A percentile compares a stretch with the other conserved stretches of the same genome.
phyloP scores from a whole-genome alignment of 139 green algal genomes.

The Picochlorum sp. region DNA sequence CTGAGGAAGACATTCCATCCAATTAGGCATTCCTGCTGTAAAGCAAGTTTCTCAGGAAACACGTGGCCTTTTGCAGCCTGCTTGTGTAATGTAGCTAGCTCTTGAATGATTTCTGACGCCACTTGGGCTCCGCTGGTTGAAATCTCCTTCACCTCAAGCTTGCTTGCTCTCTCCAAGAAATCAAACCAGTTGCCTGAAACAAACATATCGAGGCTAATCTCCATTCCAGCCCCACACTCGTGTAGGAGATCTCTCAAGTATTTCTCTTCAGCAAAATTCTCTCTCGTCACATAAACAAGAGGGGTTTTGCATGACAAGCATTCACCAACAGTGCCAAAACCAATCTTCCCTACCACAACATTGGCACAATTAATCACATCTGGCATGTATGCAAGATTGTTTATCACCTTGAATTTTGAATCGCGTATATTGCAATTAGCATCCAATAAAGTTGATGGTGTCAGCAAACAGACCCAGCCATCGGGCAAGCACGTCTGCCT shows the following conservation, averaged over 20 bases:
- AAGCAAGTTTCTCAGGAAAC: too few relatives aligned
- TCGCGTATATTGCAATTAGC: not conserved
- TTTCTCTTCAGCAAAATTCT: conserved; percentile 65
- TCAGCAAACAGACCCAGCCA: conserved; percentile 49
- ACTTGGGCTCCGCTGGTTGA: too few relatives aligned
- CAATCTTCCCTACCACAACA: conserved; percentile 62
- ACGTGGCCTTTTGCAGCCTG: too few relatives aligned
- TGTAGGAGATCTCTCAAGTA: conserved; percentile 58
- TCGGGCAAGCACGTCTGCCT: conserved; percentile 30
- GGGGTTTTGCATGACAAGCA: conserved; percentile 34
- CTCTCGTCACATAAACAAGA: conserved; percentile 55
- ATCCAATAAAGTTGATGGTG: not conserved
- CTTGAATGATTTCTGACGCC: too few relatives aligned
- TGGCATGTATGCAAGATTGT: conserved; percentile 2
- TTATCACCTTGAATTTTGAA: not conserved
- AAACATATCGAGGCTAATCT: conserved; percentile 41
- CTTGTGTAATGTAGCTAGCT: too few relatives aligned
- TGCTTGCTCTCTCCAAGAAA: conserved; percentile 41
- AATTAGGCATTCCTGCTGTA: too few relatives aligned
- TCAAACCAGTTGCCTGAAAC: conserved; percentile 42
- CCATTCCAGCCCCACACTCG: not conserved
- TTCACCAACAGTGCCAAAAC: conserved; percentile 54
- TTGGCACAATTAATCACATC: conserved; percentile 30
- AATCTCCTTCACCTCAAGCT: too few relatives aligned
- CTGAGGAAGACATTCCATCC: too few relatives aligned